Percentiles rank a stretch among this genome's conserved stretches.
Evolutionary conservation across 2,329 filamentous ascomycete species (phyloP).

Genomic region (Paramyrothecium sp.): DNA sequence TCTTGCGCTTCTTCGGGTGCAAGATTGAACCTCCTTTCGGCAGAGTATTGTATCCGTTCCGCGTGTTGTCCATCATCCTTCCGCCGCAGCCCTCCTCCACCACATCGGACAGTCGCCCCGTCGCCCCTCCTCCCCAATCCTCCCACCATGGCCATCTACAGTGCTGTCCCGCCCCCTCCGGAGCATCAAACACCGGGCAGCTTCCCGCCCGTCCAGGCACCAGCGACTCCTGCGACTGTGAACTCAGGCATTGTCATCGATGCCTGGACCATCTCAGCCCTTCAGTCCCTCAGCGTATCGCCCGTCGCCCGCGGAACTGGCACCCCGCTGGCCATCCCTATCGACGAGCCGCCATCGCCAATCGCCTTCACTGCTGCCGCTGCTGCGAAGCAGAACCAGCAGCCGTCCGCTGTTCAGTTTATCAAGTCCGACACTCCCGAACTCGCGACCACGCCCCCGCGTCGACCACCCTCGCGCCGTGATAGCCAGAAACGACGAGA

Average conservation of each 20-base stretch:
- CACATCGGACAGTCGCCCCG: not conserved
- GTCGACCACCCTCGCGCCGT: slow-evolving; percentile 44
- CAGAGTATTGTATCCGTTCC: no score
- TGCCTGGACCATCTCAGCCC: slow-evolving; percentile 62
- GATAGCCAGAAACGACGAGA: slow-evolving; percentile 66
- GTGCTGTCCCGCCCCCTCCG: slow-evolving; percentile 47
- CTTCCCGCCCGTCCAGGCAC: slow-evolving; percentile 15
- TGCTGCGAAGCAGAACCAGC: no score
- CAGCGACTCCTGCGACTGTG: slow-evolving; percentile 20
- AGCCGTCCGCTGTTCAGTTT: slow-evolving; percentile 12
- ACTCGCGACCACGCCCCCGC: slow-evolving; percentile 31
- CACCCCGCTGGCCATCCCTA: slow-evolving; percentile 69
- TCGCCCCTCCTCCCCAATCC: slow-evolving; percentile 3
- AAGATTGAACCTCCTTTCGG: no score
- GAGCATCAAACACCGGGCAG: slow-evolving; percentile 28
- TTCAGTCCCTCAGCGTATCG: slow-evolving; percentile 54
- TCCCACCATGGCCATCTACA: slow-evolving; percentile 49
- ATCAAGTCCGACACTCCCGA: slow-evolving; percentile 4
- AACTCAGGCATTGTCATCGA: slow-evolving; percentile 55
- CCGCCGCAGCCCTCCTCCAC: not conserved
- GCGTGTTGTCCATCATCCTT: no score
- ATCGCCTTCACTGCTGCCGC: slow-evolving; percentile 2
- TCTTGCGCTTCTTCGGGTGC: not conserved
- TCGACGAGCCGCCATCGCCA: slow-evolving; percentile 55
- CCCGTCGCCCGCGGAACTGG: slow-evolving; percentile 58